phyloP scores from a whole-genome alignment of 2,329 filamentous ascomycete species.

The Monilinia laxa region DNA sequence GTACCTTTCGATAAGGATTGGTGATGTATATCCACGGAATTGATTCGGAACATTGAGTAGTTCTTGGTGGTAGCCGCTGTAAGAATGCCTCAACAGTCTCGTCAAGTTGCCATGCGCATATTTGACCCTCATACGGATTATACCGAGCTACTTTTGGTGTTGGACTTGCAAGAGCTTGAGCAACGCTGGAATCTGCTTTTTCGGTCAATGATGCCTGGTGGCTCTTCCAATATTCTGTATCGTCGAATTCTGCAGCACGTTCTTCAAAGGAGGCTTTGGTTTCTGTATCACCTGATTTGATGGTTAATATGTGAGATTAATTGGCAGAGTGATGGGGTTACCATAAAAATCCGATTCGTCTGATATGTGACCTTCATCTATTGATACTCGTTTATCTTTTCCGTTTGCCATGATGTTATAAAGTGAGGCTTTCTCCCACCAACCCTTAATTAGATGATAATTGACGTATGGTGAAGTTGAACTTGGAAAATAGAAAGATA shows the following conservation, averaged over 20 bases:
- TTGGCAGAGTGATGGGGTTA: slow-evolving; percentile 34
- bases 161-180: slow-evolving; percentile 24
- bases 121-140: slow-evolving; percentile 58
- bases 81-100: slow-evolving; percentile 68
- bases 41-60: slow-evolving; percentile 47
- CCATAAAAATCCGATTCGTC: slow-evolving; percentile 59
- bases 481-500: not conserved
- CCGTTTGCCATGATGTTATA: slow-evolving; percentile 27
- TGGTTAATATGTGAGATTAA: slow-evolving; percentile 25
- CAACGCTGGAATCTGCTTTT: slow-evolving; percentile 38
- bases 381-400: slow-evolving; percentile 7
- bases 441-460: not conserved
- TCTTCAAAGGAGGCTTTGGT: slow-evolving; percentile 49
- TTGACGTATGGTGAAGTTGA: not conserved
- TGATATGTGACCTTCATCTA: slow-evolving; percentile 33
- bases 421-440: not conserved
- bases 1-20: slow-evolving; percentile 54
- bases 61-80: slow-evolving; percentile 64
- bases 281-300: slow-evolving; percentile 53
- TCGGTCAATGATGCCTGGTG: slow-evolving; percentile 41
- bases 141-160: slow-evolving; percentile 42
- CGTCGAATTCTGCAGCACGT: slow-evolving; percentile 53
- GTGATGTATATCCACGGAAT: slow-evolving; percentile 72
- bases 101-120: slow-evolving; percentile 58
- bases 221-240: slow-evolving; percentile 50